Evolutionary conservation across 805 yeast species (phyloP).

Genomic region (Ogataea wickerhamii): DNA sequence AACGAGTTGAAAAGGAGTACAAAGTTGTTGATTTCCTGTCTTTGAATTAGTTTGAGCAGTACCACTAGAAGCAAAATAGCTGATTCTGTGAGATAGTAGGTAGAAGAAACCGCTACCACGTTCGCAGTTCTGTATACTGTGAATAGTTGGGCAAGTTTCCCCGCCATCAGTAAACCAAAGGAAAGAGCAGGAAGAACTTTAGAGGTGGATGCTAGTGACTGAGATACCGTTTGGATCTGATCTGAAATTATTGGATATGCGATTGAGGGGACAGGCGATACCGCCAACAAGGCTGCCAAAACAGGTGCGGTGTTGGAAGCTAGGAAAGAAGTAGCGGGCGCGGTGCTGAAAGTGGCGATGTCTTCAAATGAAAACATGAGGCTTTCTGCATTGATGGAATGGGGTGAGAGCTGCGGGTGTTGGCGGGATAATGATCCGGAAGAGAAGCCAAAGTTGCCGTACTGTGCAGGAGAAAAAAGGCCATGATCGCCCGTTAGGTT

Average conservation of each 20-base stretch:
- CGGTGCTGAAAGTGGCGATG: neutral
- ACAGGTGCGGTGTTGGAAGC: constrained; percentile 24
- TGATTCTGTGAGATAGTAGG: constrained; percentile 4
- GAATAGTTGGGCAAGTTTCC: neutral
- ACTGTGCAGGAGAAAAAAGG: constrained; percentile 9
- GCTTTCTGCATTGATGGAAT: constrained; percentile 6
- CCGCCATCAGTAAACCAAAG: neutral
- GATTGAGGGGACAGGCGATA: constrained; percentile 27
- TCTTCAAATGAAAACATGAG: constrained; percentile 9
- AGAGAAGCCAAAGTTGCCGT: neutral
- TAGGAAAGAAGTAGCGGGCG: neutral
- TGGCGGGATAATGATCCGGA: constrained; percentile 1
- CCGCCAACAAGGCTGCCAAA: constrained; percentile 29
- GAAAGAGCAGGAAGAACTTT: neutral
- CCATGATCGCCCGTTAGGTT: constrained; percentile 1
- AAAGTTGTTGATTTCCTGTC: neutral
- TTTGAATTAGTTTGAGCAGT: neutral
- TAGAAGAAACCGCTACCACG: constrained; percentile 7
- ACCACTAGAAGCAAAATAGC: neutral
- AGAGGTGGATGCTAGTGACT: neutral
- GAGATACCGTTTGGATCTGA: neutral
- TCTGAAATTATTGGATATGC: constrained; percentile 8
- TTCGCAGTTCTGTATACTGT: constrained; percentile 2
- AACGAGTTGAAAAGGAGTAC: constrained; percentile 4
- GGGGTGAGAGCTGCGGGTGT: constrained; percentile 4